Evolutionary conservation across 352 stramenopile species (phyloP).

Genomic region (Globisporangium uncinulatum): DNA sequence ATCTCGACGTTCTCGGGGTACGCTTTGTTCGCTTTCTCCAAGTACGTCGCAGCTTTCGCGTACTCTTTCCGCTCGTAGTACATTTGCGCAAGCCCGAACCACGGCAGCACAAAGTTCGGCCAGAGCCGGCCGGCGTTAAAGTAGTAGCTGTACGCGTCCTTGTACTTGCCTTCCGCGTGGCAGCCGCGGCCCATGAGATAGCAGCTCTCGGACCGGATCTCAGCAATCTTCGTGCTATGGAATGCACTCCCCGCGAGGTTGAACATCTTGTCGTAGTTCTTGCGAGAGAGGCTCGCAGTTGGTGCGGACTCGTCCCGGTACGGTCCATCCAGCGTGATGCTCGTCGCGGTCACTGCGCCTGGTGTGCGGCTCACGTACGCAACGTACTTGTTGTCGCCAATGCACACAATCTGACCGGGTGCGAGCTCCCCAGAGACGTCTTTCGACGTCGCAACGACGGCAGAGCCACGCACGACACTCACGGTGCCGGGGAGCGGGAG

Average conservation of each 20-base stretch:
- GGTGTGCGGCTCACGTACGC: conserved; percentile 77
- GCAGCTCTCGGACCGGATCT: conserved; percentile 95
- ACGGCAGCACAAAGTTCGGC: conserved; percentile 83
- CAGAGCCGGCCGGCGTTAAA: conserved; percentile 89
- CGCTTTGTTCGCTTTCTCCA: conserved; percentile 88
- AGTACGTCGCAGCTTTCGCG: conserved; percentile 73
- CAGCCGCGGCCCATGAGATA: conserved; percentile 95
- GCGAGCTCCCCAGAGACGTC: conserved; percentile 87
- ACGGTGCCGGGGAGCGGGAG: conserved; percentile 88
- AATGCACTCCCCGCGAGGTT: conserved; percentile 84
- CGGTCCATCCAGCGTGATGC: conserved; percentile 68
- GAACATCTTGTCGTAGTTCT: conserved; percentile 90
- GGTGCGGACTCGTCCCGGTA: conserved; percentile 73
- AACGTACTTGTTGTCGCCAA: conserved; percentile 90
- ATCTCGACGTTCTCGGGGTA: conserved; percentile 87
- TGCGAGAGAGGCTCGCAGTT: conserved; percentile 64
- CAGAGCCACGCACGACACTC: conserved; percentile 78
- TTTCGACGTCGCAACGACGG: conserved; percentile 81
- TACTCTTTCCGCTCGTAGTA: conserved; percentile 87
- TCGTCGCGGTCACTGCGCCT: conserved; percentile 52
- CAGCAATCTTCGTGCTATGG: conserved; percentile 83
- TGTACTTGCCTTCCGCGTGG: conserved; percentile 92
- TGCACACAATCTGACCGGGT: conserved; percentile 90
- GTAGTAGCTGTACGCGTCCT: conserved; percentile 96
- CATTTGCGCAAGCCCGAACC: conserved; percentile 86